These are phyloP conservation scores for Eucalyptus lansdowneana DNA, from an alignment of 345 rosid genomes.

Conservation along the genomic window DNA sequence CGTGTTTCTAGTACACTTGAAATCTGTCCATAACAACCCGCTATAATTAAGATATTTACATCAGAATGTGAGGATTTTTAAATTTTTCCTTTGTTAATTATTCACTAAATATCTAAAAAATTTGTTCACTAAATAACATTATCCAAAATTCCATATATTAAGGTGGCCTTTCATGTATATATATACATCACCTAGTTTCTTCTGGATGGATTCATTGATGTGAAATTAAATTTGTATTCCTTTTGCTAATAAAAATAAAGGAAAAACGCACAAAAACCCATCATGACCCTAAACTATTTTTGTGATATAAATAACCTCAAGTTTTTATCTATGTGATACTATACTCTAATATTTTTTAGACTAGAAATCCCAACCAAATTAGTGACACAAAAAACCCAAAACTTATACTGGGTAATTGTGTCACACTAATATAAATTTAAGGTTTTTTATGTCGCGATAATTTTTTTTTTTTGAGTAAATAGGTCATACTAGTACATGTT, in stretches of 20 bases:
- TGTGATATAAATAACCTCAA: no score
- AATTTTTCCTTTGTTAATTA: background rate
- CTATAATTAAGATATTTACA: background rate
- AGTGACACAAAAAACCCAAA: no score
- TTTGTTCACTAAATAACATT: background rate
- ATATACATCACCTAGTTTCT: background rate
- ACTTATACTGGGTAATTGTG: rapidly evolving
- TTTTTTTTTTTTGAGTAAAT: no score
- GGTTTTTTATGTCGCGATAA: no score
- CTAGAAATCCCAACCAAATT: no score
- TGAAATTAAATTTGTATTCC: background rate
- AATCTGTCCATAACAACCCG: background rate
- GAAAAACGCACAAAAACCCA: no score
- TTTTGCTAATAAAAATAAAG: background rate
- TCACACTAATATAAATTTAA: no score
- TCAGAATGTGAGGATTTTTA: background rate
- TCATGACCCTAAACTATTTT: no score
- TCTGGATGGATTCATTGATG: background rate
- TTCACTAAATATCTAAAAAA: background rate
- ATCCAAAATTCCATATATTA: background rate
- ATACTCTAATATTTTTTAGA: no score
- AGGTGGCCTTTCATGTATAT: background rate
- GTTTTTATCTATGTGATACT: no score
- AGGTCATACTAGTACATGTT: no score
- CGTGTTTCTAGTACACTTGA: background rate